These are phyloP conservation scores for Bidens hawaiensis DNA, from an alignment of 140 eudicot genomes.

Conservation along the genomic window DNA sequence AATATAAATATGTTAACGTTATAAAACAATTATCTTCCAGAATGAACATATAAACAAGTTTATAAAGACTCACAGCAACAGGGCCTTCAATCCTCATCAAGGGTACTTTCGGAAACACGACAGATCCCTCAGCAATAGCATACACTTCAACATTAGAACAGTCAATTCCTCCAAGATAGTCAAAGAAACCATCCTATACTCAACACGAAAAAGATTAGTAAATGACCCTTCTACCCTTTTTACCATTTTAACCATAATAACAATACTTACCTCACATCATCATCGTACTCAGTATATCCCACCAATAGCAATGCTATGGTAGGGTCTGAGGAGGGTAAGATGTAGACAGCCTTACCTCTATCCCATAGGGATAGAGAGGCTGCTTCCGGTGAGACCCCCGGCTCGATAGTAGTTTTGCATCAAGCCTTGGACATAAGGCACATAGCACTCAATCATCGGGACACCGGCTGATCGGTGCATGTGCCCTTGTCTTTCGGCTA, in stretches of 20 bases:
- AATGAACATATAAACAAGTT: slow-evolving; percentile 3
- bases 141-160: slow-evolving; percentile 93
- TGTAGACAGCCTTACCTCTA: too few species aligned
- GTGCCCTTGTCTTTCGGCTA: too few species aligned
- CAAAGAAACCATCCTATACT: slow-evolving; percentile 71
- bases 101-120: slow-evolving; percentile 92
- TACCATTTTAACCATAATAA: too few species aligned
- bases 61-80: slow-evolving; percentile 66
- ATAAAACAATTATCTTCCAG: not conserved
- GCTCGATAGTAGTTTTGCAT: too few species aligned
- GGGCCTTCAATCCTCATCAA: slow-evolving; percentile 97
- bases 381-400: too few species aligned
- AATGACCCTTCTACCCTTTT: slow-evolving; percentile 10
- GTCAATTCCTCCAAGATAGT: slow-evolving; percentile 78
- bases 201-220: slow-evolving; percentile 10
- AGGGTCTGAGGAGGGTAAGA: too few species aligned
- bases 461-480: too few species aligned
- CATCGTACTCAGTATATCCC: too few species aligned
- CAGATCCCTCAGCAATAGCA: slow-evolving; percentile 86
- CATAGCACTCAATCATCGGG: too few species aligned
- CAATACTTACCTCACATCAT: slow-evolving; percentile 74
- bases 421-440: too few species aligned
- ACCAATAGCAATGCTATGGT: too few species aligned
- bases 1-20: slow-evolving; percentile 1
- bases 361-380: too few species aligned